phyloP scores from a whole-genome alignment of 257 asterid genomes.

The Leonotis leonurus region DNA sequence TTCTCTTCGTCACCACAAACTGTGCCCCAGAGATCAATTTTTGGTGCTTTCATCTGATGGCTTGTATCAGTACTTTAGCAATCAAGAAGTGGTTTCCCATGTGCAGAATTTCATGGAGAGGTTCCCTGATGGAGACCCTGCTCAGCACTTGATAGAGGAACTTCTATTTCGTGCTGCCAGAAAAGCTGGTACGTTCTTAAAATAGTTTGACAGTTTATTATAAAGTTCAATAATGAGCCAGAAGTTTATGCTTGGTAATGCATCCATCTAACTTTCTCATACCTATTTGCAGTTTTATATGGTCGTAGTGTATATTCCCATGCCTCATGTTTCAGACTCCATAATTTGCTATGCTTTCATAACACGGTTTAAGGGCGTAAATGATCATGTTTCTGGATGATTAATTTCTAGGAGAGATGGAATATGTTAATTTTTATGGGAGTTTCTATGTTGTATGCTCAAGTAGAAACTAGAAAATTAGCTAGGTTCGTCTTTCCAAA shows the following conservation, averaged over 20 bases:
- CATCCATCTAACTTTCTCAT: not conserved
- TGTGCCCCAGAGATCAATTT: constrained; percentile 83
- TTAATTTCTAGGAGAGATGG: not conserved
- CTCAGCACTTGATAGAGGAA: constrained; percentile 93
- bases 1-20: constrained; percentile 84
- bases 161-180: constrained; percentile 90
- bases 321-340: constrained; percentile 2
- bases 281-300: constrained; percentile 1
- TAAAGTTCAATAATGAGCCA: not conserved
- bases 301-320: not conserved
- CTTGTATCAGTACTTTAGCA: constrained; percentile 87
- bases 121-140: constrained; percentile 98
- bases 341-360: not conserved
- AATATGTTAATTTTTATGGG: not conserved
- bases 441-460: not conserved
- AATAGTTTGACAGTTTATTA: not conserved
- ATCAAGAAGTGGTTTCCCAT: constrained; percentile 82
- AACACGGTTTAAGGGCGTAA: not conserved
- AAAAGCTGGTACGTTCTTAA: constrained; percentile 68
- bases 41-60: constrained; percentile 97
- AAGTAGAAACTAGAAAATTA: not conserved
- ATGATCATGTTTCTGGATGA: not conserved
- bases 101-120: constrained; percentile 89
- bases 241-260: not conserved
- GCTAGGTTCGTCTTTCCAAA: not conserved